Conservation (phyloP, 257 asterid species). For the Ophiorrhiza pumila region DNA sequence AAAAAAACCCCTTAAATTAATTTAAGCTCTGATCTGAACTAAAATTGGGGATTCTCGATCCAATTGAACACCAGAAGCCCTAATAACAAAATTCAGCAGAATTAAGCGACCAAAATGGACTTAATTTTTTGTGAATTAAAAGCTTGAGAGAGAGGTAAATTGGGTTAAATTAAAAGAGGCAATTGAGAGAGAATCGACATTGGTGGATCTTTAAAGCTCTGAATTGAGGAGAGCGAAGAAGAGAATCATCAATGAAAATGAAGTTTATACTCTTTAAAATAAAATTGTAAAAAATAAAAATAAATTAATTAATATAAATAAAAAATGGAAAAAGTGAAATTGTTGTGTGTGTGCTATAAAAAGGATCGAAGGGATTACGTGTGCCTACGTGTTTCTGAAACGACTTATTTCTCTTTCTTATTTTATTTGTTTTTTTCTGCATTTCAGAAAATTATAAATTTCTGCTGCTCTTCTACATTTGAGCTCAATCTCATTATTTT, state of each 20-base stretch:
- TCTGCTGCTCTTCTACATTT: neutral
- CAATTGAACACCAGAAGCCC: constrained; percentile 8
- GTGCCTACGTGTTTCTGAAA: constrained; percentile 24
- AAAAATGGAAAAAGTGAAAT: constrained; percentile 6
- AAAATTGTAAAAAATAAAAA: neutral
- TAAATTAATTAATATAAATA: neutral
- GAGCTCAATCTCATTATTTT: neutral
- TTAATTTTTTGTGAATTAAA: neutral
- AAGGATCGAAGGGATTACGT: constrained; percentile 25
- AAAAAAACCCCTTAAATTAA: neutral
- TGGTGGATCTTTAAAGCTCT: constrained; percentile 25
- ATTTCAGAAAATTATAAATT: neutral
- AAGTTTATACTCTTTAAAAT: neutral
- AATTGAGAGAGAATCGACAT: constrained; percentile 11
- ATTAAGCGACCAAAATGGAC: neutral
- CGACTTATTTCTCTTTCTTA: constrained; percentile 10
- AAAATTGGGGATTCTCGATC: constrained; percentile 7
- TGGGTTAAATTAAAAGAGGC: constrained; percentile 6
- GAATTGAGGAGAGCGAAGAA: neutral
- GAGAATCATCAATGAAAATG: constrained; percentile 21
- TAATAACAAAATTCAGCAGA: constrained; percentile 5
- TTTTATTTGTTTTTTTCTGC: neutral
- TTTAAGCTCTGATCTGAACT: constrained; percentile 22
- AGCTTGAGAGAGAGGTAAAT: neutral
- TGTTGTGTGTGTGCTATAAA: constrained; percentile 13